These are phyloP conservation scores for Russula emetica DNA, from an alignment of 768 basidiomycete species.

Conservation along the genomic window DNA sequence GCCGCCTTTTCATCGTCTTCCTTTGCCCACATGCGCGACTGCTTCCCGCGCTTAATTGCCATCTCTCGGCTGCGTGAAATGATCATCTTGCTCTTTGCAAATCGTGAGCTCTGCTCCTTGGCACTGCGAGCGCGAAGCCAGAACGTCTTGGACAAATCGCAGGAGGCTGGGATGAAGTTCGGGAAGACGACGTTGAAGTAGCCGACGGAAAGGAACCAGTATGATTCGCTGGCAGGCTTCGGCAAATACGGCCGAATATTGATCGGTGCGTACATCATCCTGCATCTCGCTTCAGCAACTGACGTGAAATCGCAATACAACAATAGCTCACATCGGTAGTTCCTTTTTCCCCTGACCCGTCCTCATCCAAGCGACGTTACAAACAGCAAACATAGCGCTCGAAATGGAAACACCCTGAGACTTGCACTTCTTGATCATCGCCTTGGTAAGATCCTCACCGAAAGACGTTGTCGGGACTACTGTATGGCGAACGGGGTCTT, in stretches of 20 bases:
- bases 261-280: constrained; percentile 83
- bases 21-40: constrained; percentile 64
- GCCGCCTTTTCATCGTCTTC: constrained; percentile 65
- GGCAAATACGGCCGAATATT: constrained; percentile 64
- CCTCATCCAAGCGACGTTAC: constrained; percentile 69
- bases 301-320: neutral
- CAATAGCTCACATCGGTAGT: constrained; percentile 48
- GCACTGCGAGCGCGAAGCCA: constrained; percentile 72
- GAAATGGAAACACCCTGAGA: constrained; percentile 67
- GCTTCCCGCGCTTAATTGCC: constrained; percentile 56
- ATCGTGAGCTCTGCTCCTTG: constrained; percentile 61
- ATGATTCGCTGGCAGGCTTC: constrained; percentile 49
- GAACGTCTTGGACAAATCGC: constrained; percentile 43
- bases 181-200: constrained; percentile 83
- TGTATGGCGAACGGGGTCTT: constrained; percentile 49
- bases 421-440: constrained; percentile 68
- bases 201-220: constrained; percentile 78
- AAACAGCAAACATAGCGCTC: constrained; percentile 68
- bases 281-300: constrained; percentile 29
- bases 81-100: constrained; percentile 59
- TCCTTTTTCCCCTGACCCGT: constrained; percentile 43
- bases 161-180: constrained; percentile 53
- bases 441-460: constrained; percentile 50
- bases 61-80: constrained; percentile 59
- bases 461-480: constrained; percentile 67